Evolutionary conservation across 2,329 filamentous ascomycete genomes (phyloP).

Genomic region (Fusarium acutatum): DNA sequence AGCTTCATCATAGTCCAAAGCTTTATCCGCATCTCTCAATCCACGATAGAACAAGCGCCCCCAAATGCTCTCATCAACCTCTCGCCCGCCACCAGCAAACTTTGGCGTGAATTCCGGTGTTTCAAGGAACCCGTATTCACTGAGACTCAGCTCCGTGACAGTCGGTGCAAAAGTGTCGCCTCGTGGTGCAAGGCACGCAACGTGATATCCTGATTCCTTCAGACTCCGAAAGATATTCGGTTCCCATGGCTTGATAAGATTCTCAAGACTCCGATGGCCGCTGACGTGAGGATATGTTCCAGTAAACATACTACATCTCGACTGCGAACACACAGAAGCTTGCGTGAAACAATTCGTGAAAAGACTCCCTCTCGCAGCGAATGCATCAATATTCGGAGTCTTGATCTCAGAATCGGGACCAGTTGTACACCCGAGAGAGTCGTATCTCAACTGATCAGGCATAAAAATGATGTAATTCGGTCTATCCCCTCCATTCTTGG

Average conservation of each 20-base stretch:
- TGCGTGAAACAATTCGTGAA: slow-evolving; percentile 58
- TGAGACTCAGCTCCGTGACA: slow-evolving; percentile 54
- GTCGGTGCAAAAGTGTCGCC: slow-evolving; percentile 54
- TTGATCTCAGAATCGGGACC: slow-evolving; percentile 39
- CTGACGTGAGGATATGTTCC: slow-evolving; percentile 56
- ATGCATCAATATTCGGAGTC: slow-evolving; percentile 55
- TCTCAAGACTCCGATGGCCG: slow-evolving; percentile 56
- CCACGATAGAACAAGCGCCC: slow-evolving; percentile 53
- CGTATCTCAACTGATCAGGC: slow-evolving; percentile 58
- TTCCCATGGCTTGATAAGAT: slow-evolving; percentile 59
- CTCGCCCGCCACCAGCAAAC: slow-evolving; percentile 34
- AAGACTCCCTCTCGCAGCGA: slow-evolving; percentile 47
- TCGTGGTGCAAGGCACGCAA: slow-evolving; percentile 54
- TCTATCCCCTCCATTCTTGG: slow-evolving; percentile 39
- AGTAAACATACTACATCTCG: slow-evolving; percentile 57
- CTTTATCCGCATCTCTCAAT: slow-evolving; percentile 46
- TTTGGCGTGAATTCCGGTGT: slow-evolving; percentile 47
- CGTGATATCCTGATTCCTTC: slow-evolving; percentile 56
- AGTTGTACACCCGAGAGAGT: slow-evolving; percentile 50
- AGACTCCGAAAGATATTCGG: slow-evolving; percentile 56
- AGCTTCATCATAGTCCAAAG: slow-evolving; percentile 56
- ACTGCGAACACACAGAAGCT: slow-evolving; percentile 57
- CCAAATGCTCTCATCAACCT: slow-evolving; percentile 49
- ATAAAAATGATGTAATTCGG: slow-evolving; percentile 56
- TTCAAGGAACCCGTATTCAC: slow-evolving; percentile 56